phyloP scores from a whole-genome alignment of 1,284 basidiomycete genomes.

The Chondrostereum purpureum region DNA sequence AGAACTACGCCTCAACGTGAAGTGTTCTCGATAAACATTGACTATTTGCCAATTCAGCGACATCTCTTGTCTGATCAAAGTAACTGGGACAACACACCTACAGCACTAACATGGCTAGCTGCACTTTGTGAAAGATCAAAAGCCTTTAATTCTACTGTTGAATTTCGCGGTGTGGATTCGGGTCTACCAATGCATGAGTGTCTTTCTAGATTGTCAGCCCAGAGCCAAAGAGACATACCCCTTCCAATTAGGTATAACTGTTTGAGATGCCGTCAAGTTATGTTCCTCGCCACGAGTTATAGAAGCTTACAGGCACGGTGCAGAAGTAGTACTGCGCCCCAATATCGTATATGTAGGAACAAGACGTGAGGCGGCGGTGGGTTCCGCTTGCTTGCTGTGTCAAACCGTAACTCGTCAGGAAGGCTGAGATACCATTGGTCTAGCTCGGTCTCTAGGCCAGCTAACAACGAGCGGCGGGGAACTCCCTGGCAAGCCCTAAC shows the following conservation, averaged over 20 bases:
- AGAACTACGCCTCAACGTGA: conserved; percentile 56
- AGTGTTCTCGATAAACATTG: conserved; percentile 52
- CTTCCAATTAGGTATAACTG: conserved; percentile 63
- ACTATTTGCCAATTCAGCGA: too few species aligned
- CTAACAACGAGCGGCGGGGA: conserved; percentile 42
- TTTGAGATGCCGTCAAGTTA: conserved; percentile 8
- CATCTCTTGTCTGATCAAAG: background rate
- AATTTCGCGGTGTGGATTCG: conserved; percentile 35
- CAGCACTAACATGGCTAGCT: conserved; percentile 66
- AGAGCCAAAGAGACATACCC: conserved; percentile 32
- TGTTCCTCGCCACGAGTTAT: background rate
- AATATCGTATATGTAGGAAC: conserved; percentile 73
- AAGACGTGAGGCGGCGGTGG: conserved; percentile 61
- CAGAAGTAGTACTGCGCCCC: conserved; percentile 68
- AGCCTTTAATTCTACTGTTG: conserved; percentile 47
- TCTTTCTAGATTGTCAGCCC: background rate
- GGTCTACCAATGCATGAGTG: conserved; percentile 24
- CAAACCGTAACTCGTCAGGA: conserved; percentile 59
- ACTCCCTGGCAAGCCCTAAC: conserved; percentile 45
- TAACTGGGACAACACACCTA: conserved; percentile 37
- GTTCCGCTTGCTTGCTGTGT: conserved; percentile 42
- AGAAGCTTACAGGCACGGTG: conserved; percentile 68
- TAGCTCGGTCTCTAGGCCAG: conserved; percentile 58
- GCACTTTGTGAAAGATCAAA: conserved; percentile 75
- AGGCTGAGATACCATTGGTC: conserved; percentile 75